Conservation (phyloP, 208 protist species). For the Histomonas meleagridis region DNA sequence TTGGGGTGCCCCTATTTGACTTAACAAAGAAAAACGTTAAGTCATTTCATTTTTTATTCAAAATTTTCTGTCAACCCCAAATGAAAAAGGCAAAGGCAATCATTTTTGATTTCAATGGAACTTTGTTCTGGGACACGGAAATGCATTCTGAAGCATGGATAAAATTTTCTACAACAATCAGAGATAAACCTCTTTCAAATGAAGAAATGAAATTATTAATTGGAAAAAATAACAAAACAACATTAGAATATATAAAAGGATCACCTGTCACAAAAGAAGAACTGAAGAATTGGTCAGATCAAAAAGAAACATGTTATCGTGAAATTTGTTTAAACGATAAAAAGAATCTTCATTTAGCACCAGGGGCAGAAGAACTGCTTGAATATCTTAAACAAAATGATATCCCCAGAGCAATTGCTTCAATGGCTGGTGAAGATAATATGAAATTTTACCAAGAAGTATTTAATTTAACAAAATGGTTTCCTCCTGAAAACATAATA, state of each 20-base stretch:
- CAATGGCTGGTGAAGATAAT: not conserved
- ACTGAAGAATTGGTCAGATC: not conserved
- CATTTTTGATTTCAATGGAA: constrained; percentile 28
- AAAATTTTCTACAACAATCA: not conserved
- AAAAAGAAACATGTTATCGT: not conserved
- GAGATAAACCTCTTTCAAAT: not conserved
- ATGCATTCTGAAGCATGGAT: not conserved
- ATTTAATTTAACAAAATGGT: not conserved
- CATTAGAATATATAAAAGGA: not conserved
- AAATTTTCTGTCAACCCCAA: no score
- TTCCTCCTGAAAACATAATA: not conserved
- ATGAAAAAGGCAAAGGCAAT: not conserved
- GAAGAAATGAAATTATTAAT: not conserved
- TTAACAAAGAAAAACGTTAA: no score
- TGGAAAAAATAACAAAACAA: not conserved
- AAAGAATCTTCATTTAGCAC: constrained; percentile 18
- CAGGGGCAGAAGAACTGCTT: not conserved
- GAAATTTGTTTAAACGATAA: not conserved
- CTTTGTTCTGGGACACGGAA: constrained; percentile 13
- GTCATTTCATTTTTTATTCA: no score
- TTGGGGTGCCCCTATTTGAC: no score
- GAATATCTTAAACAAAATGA: not conserved
- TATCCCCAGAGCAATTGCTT: not conserved
- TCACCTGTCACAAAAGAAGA: not conserved
- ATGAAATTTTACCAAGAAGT: not conserved